These are phyloP conservation scores for Atalantia buxifolia DNA, from an alignment of 345 rosid species.

Conservation along the genomic window DNA sequence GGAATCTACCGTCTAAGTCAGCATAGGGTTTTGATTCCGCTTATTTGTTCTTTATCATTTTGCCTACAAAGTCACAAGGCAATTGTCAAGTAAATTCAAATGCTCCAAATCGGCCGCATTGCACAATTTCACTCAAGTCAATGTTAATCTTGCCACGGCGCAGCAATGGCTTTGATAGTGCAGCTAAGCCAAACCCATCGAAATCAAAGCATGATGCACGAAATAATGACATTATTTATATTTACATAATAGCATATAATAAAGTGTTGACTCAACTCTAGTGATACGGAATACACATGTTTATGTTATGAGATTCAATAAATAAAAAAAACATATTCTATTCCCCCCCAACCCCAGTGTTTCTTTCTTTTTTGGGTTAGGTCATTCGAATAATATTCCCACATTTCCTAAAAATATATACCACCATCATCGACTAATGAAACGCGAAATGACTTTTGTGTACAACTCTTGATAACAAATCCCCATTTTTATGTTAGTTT, in stretches of 20 bases:
- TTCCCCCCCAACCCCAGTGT: too few species aligned
- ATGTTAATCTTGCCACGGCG: background rate
- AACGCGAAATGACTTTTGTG: conserved; percentile 16
- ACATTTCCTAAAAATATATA: background rate
- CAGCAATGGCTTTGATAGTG: background rate
- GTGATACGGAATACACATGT: too few species aligned
- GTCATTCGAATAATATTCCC: conserved; percentile 33
- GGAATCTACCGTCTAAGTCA: background rate
- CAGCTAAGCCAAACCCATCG: background rate
- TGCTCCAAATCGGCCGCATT: background rate
- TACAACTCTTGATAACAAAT: background rate
- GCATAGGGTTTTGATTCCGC: background rate
- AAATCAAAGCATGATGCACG: background rate
- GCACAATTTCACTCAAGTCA: background rate
- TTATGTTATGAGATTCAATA: background rate
- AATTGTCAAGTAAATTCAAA: background rate
- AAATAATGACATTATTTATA: too few species aligned
- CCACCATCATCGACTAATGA: background rate
- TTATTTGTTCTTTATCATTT: background rate
- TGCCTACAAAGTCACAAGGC: background rate
- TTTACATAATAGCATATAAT: background rate
- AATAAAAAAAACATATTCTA: background rate
- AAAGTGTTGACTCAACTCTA: background rate
- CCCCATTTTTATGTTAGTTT: background rate
- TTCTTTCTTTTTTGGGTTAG: background rate